Evolutionary conservation across 2,329 filamentous ascomycete genomes (phyloP), one percentile per base, ranked within the genome.

Genomic region (Exophiala sp.): DNA sequence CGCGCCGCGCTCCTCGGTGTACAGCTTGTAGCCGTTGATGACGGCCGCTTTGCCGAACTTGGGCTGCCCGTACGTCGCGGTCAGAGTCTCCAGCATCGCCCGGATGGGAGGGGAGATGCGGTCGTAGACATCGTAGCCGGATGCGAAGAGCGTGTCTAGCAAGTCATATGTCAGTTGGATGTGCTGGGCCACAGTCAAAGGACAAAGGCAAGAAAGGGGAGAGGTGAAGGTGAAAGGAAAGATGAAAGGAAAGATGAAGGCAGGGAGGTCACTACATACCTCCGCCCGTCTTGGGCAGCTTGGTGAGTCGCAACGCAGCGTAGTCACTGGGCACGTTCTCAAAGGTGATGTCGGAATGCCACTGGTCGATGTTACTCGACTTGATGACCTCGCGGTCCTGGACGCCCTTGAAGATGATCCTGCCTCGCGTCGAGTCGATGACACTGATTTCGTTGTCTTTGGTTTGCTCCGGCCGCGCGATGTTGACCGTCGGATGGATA

Each of bases 91-190:
- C 22, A 83, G 70, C 63, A 83, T 82, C 16, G 67, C 67, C 49
- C 77, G 77, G 44, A 78, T 76, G 0, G 77, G 68, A 1, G 70
- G 46, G n/a, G 47, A 50, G 10, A 85, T 70, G 29, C 79, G 75
- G 60, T 86, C 81, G 60, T 83, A 85, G 10, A 77, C 66, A 57
- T 85, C 80, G 60, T 83, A 84, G 0, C 79, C 80, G 1, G 78
- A 81, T 0, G 81, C 81, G 80, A 81, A 85, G 5, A 85, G 72
- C 0, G 82, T 83, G 63, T 82, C 72, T 56, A 19, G 24, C 6
- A 10, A 6, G n/a, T n/a, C n/a, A n/a, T 41, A n/a, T 13, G 34
- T 37, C 13, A 37, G 34, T 13, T 13, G 16, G 19, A 43, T 57
- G 55, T 45, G 68, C 66, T 27, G 10, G 10, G 6, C 24, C 24